Evolutionary conservation across 2,329 filamentous ascomycete species (phyloP), one percentile per base, ranked within the genome.

Genomic region (Graphiopsis chlorocephala): DNA sequence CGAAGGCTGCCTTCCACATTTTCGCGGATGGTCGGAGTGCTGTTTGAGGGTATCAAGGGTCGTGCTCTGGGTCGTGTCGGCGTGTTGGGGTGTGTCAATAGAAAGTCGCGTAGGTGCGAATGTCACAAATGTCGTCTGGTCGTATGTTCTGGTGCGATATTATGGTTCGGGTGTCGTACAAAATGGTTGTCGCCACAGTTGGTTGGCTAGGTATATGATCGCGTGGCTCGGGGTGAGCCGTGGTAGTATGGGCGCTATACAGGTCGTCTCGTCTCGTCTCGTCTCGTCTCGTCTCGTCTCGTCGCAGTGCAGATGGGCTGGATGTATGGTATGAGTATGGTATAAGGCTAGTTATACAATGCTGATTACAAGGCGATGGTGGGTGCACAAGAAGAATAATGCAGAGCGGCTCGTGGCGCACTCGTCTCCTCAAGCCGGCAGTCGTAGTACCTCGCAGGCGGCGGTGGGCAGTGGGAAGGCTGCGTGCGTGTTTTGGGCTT

Each of bases 1-100:
- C 70, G 62, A 75, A 75, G n/a, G 73, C 72, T 47, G 73, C 72
- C 68, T 74, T 75, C 73, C 73, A 75, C 74, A 75, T 75, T 10
- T 52, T 38, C 4, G 31, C 26, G 38, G 25, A 33, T 53, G 31
- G 23, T 47, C n/a, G 31, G 26, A 20, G 33, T 63, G 45, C 42
- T 33, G 23, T 53, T 64, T 38, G 48, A 10, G 53, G 50, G 25
- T 58, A 29, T 33, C 29, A 58, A 50, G 20, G 38, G 47, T 64
- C 28, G 45, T 52, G 28, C 53, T 63, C 28, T 50, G 20, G 31
- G 29, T 61, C 59, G 31, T 33, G 26, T 25, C 26, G 29, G 25
- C 45, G 48, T 64, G 53, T 59, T 58, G 28, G 50, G 53, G 28
- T 45, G 53, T 29, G 52, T 64, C 53, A 52, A 48, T 31, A 64